Conservation (phyloP, 1,284 basidiomycete genomes). For the Ceratobasidium sp. region DNA sequence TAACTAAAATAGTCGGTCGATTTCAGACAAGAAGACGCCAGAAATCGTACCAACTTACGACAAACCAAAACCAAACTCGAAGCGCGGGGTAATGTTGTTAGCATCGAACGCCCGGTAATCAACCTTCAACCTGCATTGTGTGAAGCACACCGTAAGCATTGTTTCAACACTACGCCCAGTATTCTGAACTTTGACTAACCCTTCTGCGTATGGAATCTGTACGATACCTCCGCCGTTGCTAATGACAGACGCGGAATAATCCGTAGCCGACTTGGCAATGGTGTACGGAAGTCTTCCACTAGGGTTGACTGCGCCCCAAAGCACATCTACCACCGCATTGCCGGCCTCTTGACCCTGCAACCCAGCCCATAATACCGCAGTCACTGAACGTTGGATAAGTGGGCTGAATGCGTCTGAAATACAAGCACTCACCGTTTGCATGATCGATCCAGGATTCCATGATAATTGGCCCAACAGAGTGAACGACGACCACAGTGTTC, state of each 20-base stretch:
- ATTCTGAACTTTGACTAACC: conserved; percentile 54
- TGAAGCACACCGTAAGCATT: too few species aligned
- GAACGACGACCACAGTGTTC: conserved; percentile 86
- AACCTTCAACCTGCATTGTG: too few species aligned
- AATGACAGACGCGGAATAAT: conserved; percentile 44
- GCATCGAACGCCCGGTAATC: conserved; percentile 51
- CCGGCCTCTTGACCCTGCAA: conserved; percentile 82
- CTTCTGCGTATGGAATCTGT: conserved; percentile 75
- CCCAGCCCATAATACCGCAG: conserved; percentile 72
- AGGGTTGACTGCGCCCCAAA: conserved; percentile 80
- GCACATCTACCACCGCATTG: conserved; percentile 77
- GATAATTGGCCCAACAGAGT: conserved; percentile 81
- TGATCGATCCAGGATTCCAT: conserved; percentile 84
- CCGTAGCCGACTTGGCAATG: conserved; percentile 71
- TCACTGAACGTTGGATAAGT: conserved; percentile 1
- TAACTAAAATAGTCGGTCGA: conserved; percentile 53
- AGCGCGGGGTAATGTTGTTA: conserved; percentile 56
- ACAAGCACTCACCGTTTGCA: conserved; percentile 67
- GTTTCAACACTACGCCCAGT: conserved; percentile 14
- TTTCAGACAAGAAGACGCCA: too few species aligned
- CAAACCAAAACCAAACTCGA: conserved; percentile 64
- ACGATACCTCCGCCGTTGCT: conserved; percentile 62
- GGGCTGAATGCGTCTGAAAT: not conserved
- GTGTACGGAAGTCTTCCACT: conserved; percentile 84
- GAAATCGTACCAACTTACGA: too few species aligned